Base-by-base conservation (phyloP, 805 yeast species). In the Kurtzmaniella fragi region DNA sequence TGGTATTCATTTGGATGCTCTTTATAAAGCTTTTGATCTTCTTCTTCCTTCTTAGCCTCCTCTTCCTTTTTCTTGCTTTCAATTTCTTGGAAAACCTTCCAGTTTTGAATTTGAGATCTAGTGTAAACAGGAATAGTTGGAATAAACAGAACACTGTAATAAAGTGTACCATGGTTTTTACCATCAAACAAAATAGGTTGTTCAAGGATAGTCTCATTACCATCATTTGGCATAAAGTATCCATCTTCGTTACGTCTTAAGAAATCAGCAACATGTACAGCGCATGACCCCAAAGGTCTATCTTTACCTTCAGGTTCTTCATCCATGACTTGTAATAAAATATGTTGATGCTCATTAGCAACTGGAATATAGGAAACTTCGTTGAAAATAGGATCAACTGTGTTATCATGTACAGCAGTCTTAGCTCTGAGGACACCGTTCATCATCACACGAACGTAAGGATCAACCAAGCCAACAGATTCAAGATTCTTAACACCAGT, bases 401-500 rank as follows among this genome's bases (percentile, higher is more conserved):
- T 70, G 35, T 76, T 71, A 10, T 78, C 74, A 47, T 73, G 73
- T 40, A 75, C 75, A 1, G 63, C 54, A 2, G 93, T 79, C 45
- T 67, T 70, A 39, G 72, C 82, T 43, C 70, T 71, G 30, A 75
- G 52, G 53, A 75, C 75, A 47, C 83, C 84, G 50, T 80, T 78
- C 42, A 77, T 58, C 28, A 75, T 51, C 8, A 84, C 70, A 42
- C 75, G 71, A 30, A 82, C 78, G 50, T 83, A 84, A 4, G 95
- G 93, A 59, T 85, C 90, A 50, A 84, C 79, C 41, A 73, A 77
- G 40, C 93, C 91, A 37, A 83, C 73, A 12, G 80, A 71, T 48
- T 82, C 84, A 48, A 83, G 61, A 48, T 79, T 66, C 48, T 71
- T 64, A 48, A 80, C 60, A 31, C 77, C 74, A 9, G 55, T 55